These are phyloP conservation scores for Alternaria sp. DNA, from an alignment of 2,329 filamentous ascomycete genomes.

Conservation along the genomic window DNA sequence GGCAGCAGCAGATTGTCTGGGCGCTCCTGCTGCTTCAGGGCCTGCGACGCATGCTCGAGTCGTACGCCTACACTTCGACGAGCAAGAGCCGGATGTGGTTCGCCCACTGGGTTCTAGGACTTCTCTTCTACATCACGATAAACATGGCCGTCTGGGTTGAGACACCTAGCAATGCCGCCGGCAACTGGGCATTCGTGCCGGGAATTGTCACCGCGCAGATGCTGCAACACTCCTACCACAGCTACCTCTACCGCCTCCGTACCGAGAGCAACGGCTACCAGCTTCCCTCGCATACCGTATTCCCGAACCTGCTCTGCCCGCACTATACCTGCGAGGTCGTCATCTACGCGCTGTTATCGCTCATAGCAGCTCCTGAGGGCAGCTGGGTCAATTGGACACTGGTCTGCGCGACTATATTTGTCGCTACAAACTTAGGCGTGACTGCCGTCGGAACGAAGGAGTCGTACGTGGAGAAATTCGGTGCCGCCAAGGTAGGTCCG, in stretches of 20 bases:
- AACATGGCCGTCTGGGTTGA: slow-evolving; percentile 85
- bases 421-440: slow-evolving; percentile 77
- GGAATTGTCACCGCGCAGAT: slow-evolving; percentile 73
- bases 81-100: slow-evolving; percentile 83
- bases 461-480: slow-evolving; percentile 54
- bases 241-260: slow-evolving; percentile 53
- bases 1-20: slow-evolving; percentile 72
- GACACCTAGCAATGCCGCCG: slow-evolving; percentile 55
- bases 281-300: slow-evolving; percentile 75
- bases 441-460: slow-evolving; percentile 78
- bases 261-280: slow-evolving; percentile 70
- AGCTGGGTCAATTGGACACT: slow-evolving; percentile 74
- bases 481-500: slow-evolving; percentile 34
- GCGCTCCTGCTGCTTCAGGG: slow-evolving; percentile 78
- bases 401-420: slow-evolving; percentile 72
- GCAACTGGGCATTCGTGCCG: slow-evolving; percentile 61
- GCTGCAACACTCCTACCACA: slow-evolving; percentile 70
- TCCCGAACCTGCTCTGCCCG: slow-evolving; percentile 76
- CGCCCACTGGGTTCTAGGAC: slow-evolving; percentile 79
- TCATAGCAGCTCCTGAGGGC: slow-evolving; percentile 74
- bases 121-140: slow-evolving; percentile 77
- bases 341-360: slow-evolving; percentile 79
- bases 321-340: slow-evolving; percentile 91
- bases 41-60: slow-evolving; percentile 77
- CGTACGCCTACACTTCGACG: slow-evolving; percentile 68